Evolutionary conservation across 2,329 filamentous ascomycete species (phyloP).

Genomic region (Xylariomycetidae sp.): DNA sequence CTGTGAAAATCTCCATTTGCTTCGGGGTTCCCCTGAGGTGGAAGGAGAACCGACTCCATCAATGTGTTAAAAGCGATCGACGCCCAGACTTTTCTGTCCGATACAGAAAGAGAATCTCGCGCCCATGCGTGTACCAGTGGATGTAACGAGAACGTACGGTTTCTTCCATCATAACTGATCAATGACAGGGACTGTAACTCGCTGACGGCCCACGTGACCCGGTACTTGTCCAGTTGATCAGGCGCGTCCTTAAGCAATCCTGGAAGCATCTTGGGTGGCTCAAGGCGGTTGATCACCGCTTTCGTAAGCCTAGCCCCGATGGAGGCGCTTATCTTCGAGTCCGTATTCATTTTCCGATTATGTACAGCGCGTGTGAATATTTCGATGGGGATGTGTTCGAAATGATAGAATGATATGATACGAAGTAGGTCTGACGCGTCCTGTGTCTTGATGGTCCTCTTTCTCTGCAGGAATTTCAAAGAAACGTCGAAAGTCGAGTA

Average conservation of each 20-base stretch:
- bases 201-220: constrained; percentile 5
- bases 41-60: constrained; percentile 6
- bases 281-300: constrained; percentile 2
- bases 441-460: constrained; percentile 2
- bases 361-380: constrained; percentile 4
- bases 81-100: constrained; percentile 7
- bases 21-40: constrained; percentile 5
- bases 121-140: constrained; percentile 6
- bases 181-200: constrained; percentile 6
- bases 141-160: constrained; percentile 6
- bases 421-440: constrained; percentile 6
- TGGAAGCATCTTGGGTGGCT: constrained; percentile 5
- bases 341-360: constrained; percentile 4
- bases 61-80: constrained; percentile 7
- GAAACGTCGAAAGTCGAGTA: constrained; percentile 5
- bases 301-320: constrained; percentile 2
- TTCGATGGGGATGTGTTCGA: constrained; percentile 6
- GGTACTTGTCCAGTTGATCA: constrained; percentile 6
- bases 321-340: background rate
- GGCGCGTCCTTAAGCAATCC: constrained; percentile 4
- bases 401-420: constrained; percentile 6
- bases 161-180: constrained; percentile 6
- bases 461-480: constrained; percentile 3
- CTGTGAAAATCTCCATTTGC: constrained; percentile 4
- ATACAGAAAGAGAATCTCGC: constrained; percentile 4